Evolutionary conservation across 225 moss, liverwort and hornwort genomes (phyloP).

Genomic region (Asterella californica): DNA sequence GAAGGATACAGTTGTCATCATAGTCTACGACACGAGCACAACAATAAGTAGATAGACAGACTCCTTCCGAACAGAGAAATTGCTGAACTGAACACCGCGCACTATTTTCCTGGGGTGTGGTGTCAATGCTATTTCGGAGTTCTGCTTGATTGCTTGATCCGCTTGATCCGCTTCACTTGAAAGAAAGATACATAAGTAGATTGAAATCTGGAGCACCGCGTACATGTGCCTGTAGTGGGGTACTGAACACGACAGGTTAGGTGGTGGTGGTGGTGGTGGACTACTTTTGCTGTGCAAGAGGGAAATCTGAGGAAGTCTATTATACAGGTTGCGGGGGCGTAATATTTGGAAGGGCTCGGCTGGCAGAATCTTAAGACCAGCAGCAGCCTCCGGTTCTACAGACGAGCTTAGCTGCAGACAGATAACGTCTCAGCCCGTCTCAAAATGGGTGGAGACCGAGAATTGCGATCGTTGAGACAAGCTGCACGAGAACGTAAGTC

Average conservation of each 20-base stretch:
- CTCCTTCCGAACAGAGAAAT: neutral
- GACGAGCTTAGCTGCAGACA: neutral
- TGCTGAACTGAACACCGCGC: neutral
- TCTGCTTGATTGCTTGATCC: neutral
- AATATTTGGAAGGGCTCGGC: neutral
- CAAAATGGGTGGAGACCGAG: slow-evolving; percentile 15
- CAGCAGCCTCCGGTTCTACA: neutral
- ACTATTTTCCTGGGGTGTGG: neutral
- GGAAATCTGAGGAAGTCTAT: neutral
- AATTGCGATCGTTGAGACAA: slow-evolving; percentile 35
- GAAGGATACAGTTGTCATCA: neutral
- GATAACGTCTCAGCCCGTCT: neutral
- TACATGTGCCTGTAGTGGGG: neutral
- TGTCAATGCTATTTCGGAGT: neutral
- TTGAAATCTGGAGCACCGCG: no score
- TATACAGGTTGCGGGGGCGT: neutral
- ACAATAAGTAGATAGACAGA: neutral
- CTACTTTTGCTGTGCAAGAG: neutral
- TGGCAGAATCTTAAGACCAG: neutral
- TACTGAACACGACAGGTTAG: neutral
- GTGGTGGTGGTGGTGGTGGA: neutral
- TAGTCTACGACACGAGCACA: neutral
- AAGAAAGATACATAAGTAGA: no score
- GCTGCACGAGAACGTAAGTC: slow-evolving; percentile 40
- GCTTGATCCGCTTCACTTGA: neutral